phyloP scores from a whole-genome alignment of 768 basidiomycete species.

The Lentinula lateritia region DNA sequence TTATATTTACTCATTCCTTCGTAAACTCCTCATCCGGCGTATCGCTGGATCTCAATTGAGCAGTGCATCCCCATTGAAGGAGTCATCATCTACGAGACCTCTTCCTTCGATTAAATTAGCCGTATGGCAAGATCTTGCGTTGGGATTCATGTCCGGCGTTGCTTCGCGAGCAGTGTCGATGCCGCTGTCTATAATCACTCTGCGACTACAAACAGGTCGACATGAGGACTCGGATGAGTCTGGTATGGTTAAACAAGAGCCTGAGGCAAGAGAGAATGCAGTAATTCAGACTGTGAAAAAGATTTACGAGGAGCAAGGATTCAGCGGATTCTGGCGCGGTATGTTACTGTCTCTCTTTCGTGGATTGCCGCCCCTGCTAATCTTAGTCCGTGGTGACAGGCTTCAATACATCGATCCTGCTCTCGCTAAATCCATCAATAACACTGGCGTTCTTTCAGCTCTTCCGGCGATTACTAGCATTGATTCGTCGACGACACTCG shows the following conservation, averaged over 20 bases:
- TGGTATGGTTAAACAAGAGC: constrained; percentile 6
- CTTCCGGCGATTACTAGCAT: constrained; percentile 33
- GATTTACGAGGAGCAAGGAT: constrained; percentile 44
- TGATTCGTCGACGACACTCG: constrained; percentile 13
- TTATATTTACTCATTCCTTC: constrained; percentile 49
- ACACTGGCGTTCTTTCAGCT: constrained; percentile 51
- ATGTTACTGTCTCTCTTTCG: neutral
- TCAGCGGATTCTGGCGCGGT: constrained; percentile 57
- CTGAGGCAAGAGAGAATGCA: constrained; percentile 13
- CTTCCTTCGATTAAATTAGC: constrained; percentile 25
- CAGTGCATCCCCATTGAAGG: neutral
- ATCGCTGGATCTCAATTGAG: neutral
- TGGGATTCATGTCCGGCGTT: constrained; percentile 55
- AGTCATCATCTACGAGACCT: neutral
- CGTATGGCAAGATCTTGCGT: constrained; percentile 41
- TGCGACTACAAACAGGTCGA: constrained; percentile 43
- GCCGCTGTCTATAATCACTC: constrained; percentile 51
- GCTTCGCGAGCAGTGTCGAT: constrained; percentile 49
- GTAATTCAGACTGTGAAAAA: constrained; percentile 27
- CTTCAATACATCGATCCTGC: constrained; percentile 41
- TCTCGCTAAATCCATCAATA: constrained; percentile 54
- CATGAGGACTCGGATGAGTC: constrained; percentile 22
- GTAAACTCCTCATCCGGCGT: constrained; percentile 1
- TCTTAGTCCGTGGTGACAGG: constrained; percentile 24
- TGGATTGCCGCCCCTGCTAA: neutral